phyloP scores from a whole-genome alignment of 2,329 filamentous ascomycete genomes.

The Colletotrichum cuscutae region DNA sequence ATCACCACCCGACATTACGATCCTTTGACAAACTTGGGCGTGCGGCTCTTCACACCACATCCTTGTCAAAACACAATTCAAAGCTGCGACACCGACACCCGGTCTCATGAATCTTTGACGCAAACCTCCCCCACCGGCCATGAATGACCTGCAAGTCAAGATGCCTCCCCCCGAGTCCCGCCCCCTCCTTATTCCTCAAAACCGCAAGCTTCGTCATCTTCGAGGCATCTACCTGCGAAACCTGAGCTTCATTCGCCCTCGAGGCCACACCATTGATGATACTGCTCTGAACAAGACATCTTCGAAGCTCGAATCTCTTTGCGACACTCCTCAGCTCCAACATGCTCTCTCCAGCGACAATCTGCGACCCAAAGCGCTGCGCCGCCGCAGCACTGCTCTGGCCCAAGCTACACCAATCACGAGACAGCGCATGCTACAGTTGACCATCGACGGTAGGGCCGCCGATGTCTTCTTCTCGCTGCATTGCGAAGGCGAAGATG shows the following conservation, averaged over 20 bases:
- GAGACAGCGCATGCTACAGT: slow-evolving; percentile 81
- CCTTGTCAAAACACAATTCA: neutral
- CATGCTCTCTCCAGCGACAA: slow-evolving; percentile 66
- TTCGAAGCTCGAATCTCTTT: slow-evolving; percentile 69
- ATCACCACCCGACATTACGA: neutral
- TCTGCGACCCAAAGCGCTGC: slow-evolving; percentile 53
- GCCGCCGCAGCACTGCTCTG: slow-evolving; percentile 61
- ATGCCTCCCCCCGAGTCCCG: slow-evolving; percentile 42
- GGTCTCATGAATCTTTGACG: neutral
- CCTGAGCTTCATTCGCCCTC: slow-evolving; percentile 72
- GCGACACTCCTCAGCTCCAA: slow-evolving; percentile 60
- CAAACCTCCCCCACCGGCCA: neutral
- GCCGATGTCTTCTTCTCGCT: slow-evolving; percentile 92
- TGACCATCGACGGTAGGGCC: slow-evolving; percentile 75
- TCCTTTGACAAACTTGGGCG: neutral
- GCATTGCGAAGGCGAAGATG: slow-evolving; percentile 72
- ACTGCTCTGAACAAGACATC: slow-evolving; percentile 77
- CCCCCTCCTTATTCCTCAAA: slow-evolving; percentile 73
- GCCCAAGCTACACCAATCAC: slow-evolving; percentile 56
- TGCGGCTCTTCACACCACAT: neutral
- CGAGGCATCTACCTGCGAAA: slow-evolving; percentile 90
- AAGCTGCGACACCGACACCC: neutral
- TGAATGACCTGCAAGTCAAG: slow-evolving; percentile 29
- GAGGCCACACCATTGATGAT: slow-evolving; percentile 77
- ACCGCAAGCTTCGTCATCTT: slow-evolving; percentile 88